A percentile compares a stretch with the other conserved stretches of the same genome.
These are phyloP conservation scores for Candida silvicultrix DNA, from an alignment of 805 yeast species.

Conservation along the genomic window DNA sequence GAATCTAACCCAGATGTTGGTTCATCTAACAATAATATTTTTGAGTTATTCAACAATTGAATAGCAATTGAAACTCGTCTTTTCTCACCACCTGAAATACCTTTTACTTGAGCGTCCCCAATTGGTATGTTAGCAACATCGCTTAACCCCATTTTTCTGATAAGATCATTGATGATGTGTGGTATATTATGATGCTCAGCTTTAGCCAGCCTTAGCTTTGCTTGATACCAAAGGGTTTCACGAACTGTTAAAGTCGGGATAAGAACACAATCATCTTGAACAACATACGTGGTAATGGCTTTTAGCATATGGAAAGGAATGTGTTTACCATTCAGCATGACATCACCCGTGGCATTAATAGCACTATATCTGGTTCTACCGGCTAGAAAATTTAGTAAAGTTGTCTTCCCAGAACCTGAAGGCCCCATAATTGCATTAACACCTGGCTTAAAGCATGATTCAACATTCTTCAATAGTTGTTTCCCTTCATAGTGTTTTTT, in stretches of 20 bases:
- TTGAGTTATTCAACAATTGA: conserved; percentile 69
- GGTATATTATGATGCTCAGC: conserved; percentile 17
- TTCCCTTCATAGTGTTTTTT: conserved; percentile 1
- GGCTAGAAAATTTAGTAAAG: conserved; percentile 57
- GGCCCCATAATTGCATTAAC: conserved; percentile 80
- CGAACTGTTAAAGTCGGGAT: conserved; percentile 59
- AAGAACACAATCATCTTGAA: conserved; percentile 74
- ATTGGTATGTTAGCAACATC: conserved; percentile 74
- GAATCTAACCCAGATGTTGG: conserved; percentile 90
- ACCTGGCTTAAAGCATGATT: conserved; percentile 20
- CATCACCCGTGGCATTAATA: conserved; percentile 29
- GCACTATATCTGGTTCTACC: conserved; percentile 36
- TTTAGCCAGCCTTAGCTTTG: conserved; percentile 63
- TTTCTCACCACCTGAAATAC: conserved; percentile 80
- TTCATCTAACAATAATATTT: conserved; percentile 71
- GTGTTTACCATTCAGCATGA: conserved; percentile 36
- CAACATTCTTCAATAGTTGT: conserved; percentile 12
- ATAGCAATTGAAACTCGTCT: conserved; percentile 79
- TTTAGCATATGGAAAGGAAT: conserved; percentile 29
- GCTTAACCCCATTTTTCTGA: conserved; percentile 57
- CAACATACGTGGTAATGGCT: conserved; percentile 59
- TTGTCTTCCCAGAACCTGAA: conserved; percentile 74
- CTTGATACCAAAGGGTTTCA: conserved; percentile 72
- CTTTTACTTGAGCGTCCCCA: conserved; percentile 57
- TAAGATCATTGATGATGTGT: conserved; percentile 47